phyloP scores from a whole-genome alignment of 2,329 filamentous ascomycete species.

The Aspergillus ibericus region DNA sequence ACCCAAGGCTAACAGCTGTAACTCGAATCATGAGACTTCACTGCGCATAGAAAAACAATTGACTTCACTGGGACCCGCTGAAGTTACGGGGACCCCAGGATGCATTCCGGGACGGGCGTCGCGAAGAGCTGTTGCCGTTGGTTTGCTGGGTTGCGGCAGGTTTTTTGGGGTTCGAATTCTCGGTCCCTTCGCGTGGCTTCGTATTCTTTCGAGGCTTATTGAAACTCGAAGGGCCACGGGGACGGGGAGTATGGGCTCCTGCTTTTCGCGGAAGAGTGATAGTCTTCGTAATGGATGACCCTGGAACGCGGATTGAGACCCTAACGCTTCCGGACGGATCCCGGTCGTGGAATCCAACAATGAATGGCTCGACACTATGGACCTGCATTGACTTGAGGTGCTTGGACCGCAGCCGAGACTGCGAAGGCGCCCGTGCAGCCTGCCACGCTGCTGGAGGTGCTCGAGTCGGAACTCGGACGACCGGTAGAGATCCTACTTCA shows the following conservation, averaged over 20 bases:
- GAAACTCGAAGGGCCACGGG: constrained; percentile 28
- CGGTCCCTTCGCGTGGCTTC: constrained; percentile 32
- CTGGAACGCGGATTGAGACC: constrained; percentile 51
- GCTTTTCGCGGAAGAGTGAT: constrained; percentile 41
- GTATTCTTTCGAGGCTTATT: constrained; percentile 34
- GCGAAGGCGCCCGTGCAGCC: constrained; percentile 48
- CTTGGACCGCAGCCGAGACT: constrained; percentile 40
- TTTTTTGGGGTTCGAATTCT: constrained; percentile 29
- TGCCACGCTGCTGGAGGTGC: constrained; percentile 65
- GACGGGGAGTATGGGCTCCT: constrained; percentile 24
- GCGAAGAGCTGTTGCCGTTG: constrained; percentile 24
- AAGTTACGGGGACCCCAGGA: constrained; percentile 30
- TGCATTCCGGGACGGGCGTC: constrained; percentile 29
- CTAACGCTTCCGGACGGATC: constrained; percentile 39
- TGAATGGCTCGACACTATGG: constrained; percentile 48
- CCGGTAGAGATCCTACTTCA: constrained; percentile 74
- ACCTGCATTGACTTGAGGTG: constrained; percentile 58
- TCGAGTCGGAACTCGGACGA: constrained; percentile 65
- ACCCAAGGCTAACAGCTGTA: constrained; percentile 1
- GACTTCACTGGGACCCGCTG: constrained; percentile 25
- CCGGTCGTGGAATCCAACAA: constrained; percentile 41
- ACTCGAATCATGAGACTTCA: constrained; percentile 6
- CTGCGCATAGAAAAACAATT: constrained; percentile 4
- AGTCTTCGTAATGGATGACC: constrained; percentile 44
- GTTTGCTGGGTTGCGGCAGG: constrained; percentile 23